A percentile compares a stretch with the other conserved stretches of the same genome.
These are phyloP conservation scores for Blastocystis sp. DNA, from an alignment of 352 stramenopile species.

Conservation along the genomic window DNA sequence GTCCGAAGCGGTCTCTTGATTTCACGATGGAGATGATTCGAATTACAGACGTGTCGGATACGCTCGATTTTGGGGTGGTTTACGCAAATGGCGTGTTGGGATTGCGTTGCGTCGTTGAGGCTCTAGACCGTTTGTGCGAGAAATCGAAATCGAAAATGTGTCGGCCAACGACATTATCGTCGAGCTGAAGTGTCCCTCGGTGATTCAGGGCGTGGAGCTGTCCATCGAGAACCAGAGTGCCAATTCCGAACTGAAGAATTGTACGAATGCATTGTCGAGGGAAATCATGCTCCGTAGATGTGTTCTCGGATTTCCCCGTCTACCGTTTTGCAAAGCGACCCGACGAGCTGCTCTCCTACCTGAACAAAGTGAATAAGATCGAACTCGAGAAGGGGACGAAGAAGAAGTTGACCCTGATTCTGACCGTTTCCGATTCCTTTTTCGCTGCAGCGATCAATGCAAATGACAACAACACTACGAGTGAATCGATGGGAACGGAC, in stretches of 20 bases:
- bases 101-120: background rate
- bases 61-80: conserved; percentile 34
- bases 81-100: conserved; percentile 52
- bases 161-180: conserved; percentile 26
- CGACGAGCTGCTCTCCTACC: conserved; percentile 47
- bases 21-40: conserved; percentile 11
- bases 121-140: conserved; percentile 10
- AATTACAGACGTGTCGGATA: conserved; percentile 6
- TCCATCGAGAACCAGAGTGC: conserved; percentile 50
- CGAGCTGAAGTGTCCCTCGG: conserved; percentile 14
- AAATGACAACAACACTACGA: background rate
- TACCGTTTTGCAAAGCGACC: conserved; percentile 46
- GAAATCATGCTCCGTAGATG: background rate
- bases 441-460: background rate
- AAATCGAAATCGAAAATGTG: conserved; percentile 54
- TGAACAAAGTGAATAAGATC: conserved; percentile 22
- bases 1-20: background rate
- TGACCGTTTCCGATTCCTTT: background rate
- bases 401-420: conserved; percentile 9
- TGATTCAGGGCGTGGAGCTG: conserved; percentile 13
- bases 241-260: conserved; percentile 29
- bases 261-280: background rate
- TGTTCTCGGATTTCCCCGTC: conserved; percentile 34
- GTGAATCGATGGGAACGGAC: background rate
- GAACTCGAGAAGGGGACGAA: conserved; percentile 39